Base-by-base conservation (phyloP, 768 basidiomycete genomes). In the Kwoniella dendrophila region DNA sequence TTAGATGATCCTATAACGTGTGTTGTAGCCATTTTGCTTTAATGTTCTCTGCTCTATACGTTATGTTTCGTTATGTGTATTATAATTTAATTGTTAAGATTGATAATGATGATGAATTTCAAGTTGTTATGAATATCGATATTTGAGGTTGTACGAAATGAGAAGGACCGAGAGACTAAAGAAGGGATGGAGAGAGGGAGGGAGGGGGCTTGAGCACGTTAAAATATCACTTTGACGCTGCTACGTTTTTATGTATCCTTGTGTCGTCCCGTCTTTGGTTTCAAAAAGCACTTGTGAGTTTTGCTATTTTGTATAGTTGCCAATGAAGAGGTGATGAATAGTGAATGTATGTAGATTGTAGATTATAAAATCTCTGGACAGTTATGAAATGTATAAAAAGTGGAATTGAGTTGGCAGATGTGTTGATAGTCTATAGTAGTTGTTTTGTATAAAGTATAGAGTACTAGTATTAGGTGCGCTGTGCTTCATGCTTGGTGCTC, bases 1-100 rank as follows among this genome's bases (percentile, higher is more conserved):
- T 75, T 73, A 33, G 76, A 77, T 12, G 73, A 72, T 27, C 66
- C 67, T 62, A 77, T 77, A 61, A 77, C 70, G 59, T 77, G 76
- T 8, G 76, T 75, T 33, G 76, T 75, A 3, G 76, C 74, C 76
- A 75, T 75, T 26, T 14, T 69, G 53, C 5, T 26, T 2, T 14
- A 7, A 7, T n/a, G 41, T 43, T 14, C 52, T 11, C 5, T 26
- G 7, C 6, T 14, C 20, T 43, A 43, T n/a, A 20, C 12, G 18
- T 43, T 11, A 20, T 7, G 41, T 43, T 43, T 43, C 18, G 41
- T 43, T 6, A 20, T 16, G 7, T 36, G 18, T 47, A 11, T n/a
- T n/a, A n/a, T n/a, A n/a, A n/a, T n/a, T n/a, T n/a, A n/a, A n/a
- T n/a, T n/a, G n/a, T n/a, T n/a, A n/a, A n/a, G n/a, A n/a, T n/a